phyloP scores from a whole-genome alignment of 2,329 filamentous ascomycete species.

The Pseudovirgaria hyperparasitica region DNA sequence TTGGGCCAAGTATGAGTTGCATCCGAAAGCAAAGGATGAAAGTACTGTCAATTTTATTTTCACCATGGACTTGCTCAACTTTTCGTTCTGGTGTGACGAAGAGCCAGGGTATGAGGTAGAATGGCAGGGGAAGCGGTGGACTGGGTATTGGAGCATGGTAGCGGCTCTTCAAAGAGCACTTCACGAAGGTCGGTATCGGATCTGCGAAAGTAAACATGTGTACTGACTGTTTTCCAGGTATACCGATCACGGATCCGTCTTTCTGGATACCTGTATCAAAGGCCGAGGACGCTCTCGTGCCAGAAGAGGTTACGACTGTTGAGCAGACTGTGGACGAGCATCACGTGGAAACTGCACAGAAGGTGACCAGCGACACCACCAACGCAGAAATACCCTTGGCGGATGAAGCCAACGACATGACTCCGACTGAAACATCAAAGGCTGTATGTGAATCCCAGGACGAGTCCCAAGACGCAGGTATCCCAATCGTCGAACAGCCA shows the following conservation, averaged over 20 bases:
- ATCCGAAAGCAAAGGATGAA: slow-evolving; percentile 72
- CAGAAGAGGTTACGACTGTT: no score
- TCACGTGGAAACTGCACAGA: no score
- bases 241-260: slow-evolving; percentile 76
- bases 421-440: no score
- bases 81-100: slow-evolving; percentile 89
- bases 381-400: no score
- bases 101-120: slow-evolving; percentile 69
- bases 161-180: slow-evolving; percentile 76
- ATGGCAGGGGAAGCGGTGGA: slow-evolving; percentile 73
- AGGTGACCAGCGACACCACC: no score
- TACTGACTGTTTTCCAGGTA: slow-evolving; percentile 41
- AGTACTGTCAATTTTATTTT: slow-evolving; percentile 84
- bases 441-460: no score
- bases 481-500: no score
- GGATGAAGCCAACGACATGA: no score
- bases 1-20: slow-evolving; percentile 82
- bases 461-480: no score
- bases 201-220: neutral
- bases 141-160: slow-evolving; percentile 90
- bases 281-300: no score
- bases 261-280: no score
- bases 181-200: slow-evolving; percentile 55
- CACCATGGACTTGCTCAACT: slow-evolving; percentile 93
- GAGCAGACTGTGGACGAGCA: no score